Percentiles rank a stretch among this genome's conserved stretches.
These are phyloP conservation scores for Aspergillus kassunensis DNA, from an alignment of 495 filamentous ascomycete species.

Conservation along the genomic window DNA sequence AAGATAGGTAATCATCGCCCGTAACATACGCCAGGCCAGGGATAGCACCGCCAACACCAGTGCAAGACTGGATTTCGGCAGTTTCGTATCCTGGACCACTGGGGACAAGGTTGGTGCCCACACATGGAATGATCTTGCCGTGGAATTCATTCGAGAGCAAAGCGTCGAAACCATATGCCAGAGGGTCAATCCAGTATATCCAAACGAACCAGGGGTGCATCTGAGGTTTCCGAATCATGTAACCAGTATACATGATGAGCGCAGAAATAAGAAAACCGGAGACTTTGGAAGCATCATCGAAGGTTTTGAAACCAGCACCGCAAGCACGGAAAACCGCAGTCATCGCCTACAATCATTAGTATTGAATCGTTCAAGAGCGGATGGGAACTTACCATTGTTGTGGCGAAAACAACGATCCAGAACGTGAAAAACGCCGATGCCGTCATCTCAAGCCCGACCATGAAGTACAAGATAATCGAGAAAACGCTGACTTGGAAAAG, in stretches of 20 bases:
- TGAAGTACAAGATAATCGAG: constrained; percentile 70
- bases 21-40: constrained; percentile 38
- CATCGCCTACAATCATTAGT: constrained; percentile 29
- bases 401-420: constrained; percentile 25
- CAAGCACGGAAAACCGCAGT: constrained; percentile 51
- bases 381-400: constrained; percentile 25
- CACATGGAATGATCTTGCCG: constrained; percentile 37
- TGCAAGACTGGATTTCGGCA: constrained; percentile 45
- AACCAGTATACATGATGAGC: constrained; percentile 54
- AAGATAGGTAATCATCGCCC: constrained; percentile 47
- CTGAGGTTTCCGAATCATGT: constrained; percentile 54
- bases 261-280: constrained; percentile 38
- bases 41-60: constrained; percentile 45
- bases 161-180: constrained; percentile 63
- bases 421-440: constrained; percentile 53
- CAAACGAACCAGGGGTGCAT: constrained; percentile 71
- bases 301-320: constrained; percentile 46
- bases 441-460: constrained; percentile 50
- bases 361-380: not conserved
- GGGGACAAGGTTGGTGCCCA: constrained; percentile 45
- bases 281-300: constrained; percentile 53
- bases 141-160: constrained; percentile 61
- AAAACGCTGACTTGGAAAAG: constrained; percentile 64
- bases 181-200: constrained; percentile 62
- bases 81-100: constrained; percentile 29